These are phyloP conservation scores for Ogataea saltuana DNA, from an alignment of 805 yeast genomes.

Conservation along the genomic window DNA sequence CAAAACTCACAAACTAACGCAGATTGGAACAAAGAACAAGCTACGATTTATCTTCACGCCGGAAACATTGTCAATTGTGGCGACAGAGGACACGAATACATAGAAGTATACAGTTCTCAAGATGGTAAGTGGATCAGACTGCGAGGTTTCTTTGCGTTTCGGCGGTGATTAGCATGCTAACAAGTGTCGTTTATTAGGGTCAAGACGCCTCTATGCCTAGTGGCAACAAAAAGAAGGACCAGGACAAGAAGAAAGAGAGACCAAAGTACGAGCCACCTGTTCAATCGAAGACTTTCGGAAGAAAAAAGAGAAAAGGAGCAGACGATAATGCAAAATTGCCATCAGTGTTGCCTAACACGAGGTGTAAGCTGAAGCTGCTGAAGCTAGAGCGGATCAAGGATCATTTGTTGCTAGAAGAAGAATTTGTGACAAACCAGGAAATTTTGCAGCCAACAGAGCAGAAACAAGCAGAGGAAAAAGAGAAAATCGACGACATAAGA, in stretches of 20 bases:
- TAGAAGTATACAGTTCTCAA: constrained; percentile 6
- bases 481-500: constrained; percentile 91
- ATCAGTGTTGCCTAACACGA: constrained; percentile 83
- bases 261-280: constrained; percentile 99
- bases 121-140: constrained; percentile 14
- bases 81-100: neutral
- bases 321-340: constrained; percentile 76
- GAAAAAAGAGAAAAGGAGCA: constrained; percentile 91
- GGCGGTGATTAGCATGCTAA: constrained; percentile 11
- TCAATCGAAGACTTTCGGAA: constrained; percentile 81
- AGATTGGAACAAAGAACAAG: no score
- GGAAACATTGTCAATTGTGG: constrained; percentile 2
- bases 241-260: constrained; percentile 65
- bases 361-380: constrained; percentile 87
- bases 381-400: constrained; percentile 96
- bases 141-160: no score
- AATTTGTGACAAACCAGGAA: constrained; percentile 93
- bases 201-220: constrained; percentile 39
- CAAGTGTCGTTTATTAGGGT: constrained; percentile 24
- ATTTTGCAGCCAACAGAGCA: constrained; percentile 94
- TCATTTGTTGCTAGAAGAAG: constrained; percentile 91
- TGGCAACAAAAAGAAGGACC: constrained; percentile 36
- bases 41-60: no score
- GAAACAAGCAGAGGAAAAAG: constrained; percentile 93
- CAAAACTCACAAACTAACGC: constrained; percentile 10